Base-by-base conservation (phyloP, 1,139 yeast species). In the Insectozyma bohioensis region DNA sequence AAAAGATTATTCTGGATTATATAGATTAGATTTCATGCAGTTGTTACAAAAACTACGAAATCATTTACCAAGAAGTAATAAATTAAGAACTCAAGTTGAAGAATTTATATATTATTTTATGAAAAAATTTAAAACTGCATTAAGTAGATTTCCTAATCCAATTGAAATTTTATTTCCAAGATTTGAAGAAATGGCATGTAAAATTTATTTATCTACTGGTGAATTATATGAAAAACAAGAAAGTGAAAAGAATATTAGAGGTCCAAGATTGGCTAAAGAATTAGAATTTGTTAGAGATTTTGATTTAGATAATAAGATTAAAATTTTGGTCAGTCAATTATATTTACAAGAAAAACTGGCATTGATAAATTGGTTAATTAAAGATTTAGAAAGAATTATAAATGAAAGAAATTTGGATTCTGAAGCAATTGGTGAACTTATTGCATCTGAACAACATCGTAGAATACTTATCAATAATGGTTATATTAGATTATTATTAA, bases 131-230 rank as follows among this genome's bases (percentile, higher is more conserved):
- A 75, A 73, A 38, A 58, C 59, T 4, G 54, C 73, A 58, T 41
- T 65, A 68, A 40, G 67, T 54, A 29, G 72, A 54, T 49, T 75
- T 78, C 47, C 95, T 72, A 34, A 67, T 67, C 81, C 76, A 29
- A 67, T 84, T 11, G 96, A 88, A 48, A 46, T 90, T 7, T 58
- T 87, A 25, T 85, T 85, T 56, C 75, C 82, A 17, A 63, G 85
- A 46, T 56, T 80, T 42, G 77, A 76, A 31, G 77, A 72, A 13
- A 54, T 53, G 10, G 61, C 57, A 18, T 54, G 56, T 24, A 56
- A 56, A 33, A 51, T 62, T 2, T 76, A 54, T 41, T 57, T 73
- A 42, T 56, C 67, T 16, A 61, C 73, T 2, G 86, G 90, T 22
- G 85, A 80, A 31, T 52, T 71, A 8, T 54, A 43, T 38, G 41